A percentile compares a stretch with the other conserved stretches of the same genome.
These are phyloP conservation scores for Nakaseomyces bracarensis DNA, from an alignment of 1,139 yeast species.

Conservation along the genomic window DNA sequence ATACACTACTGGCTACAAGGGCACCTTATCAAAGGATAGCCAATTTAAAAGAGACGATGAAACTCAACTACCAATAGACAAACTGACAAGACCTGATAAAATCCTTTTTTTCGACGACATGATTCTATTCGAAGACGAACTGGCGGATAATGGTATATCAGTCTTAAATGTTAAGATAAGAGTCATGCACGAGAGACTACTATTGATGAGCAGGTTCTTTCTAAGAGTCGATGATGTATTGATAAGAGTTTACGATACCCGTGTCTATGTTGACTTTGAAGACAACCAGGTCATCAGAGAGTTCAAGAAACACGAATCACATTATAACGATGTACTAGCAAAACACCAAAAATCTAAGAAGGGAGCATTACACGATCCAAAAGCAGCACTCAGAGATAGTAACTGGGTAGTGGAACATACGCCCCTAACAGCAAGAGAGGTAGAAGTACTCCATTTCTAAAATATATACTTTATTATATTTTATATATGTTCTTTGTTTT, in stretches of 20 bases:
- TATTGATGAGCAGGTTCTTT: constrained; percentile 69
- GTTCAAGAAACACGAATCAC: constrained; percentile 63
- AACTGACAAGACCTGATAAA: constrained; percentile 69
- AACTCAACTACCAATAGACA: constrained; percentile 54
- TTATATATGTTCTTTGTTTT: no score
- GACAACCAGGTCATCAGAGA: constrained; percentile 62
- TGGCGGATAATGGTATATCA: constrained; percentile 92
- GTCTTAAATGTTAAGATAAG: constrained; percentile 70
- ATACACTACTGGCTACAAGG: constrained; percentile 71
- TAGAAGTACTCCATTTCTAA: constrained; percentile 26
- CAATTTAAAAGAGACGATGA: constrained; percentile 24
- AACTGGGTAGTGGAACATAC: constrained; percentile 68
- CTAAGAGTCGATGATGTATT: constrained; percentile 84
- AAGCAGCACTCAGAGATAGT: constrained; percentile 66
- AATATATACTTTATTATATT: no score
- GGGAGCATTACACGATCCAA: constrained; percentile 51
- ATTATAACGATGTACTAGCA: constrained; percentile 48
- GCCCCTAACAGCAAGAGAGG: constrained; percentile 36
- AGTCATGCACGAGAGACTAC: constrained; percentile 77
- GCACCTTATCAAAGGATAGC: constrained; percentile 29
- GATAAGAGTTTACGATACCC: constrained; percentile 73
- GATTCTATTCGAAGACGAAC: constrained; percentile 83
- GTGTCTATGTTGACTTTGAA: constrained; percentile 73
- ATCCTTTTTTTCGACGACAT: constrained; percentile 84
- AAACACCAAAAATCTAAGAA: constrained; percentile 26